Evolutionary conservation across 306 rosid species (phyloP).

Genomic region (Cicer yamashitae): DNA sequence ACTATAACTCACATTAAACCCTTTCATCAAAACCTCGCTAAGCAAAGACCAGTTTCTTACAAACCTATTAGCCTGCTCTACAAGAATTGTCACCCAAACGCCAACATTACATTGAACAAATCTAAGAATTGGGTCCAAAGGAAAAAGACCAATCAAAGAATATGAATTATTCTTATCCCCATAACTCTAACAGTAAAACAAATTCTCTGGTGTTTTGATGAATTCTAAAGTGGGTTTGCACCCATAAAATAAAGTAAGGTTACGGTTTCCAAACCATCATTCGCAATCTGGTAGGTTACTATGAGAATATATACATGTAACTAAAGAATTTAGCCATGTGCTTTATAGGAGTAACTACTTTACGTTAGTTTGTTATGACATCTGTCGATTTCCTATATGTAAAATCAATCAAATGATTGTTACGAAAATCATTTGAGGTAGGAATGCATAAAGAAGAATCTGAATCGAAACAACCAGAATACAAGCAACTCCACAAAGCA

Average conservation of each 20-base stretch:
- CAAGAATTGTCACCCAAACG: constrained; percentile 53
- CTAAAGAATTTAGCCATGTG: too few species aligned
- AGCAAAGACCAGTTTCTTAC: constrained; percentile 45
- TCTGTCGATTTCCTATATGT: too few species aligned
- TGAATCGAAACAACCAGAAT: constrained; percentile 24
- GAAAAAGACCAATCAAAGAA: constrained; percentile 57
- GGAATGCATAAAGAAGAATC: constrained; percentile 18
- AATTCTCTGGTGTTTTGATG: neutral
- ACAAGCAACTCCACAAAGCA: constrained; percentile 15
- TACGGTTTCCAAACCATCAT: constrained; percentile 38
- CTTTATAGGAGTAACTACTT: too few species aligned
- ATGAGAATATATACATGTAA: too few species aligned
- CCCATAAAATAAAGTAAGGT: constrained; percentile 55
- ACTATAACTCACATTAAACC: constrained; percentile 58
- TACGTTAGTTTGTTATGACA: too few species aligned
- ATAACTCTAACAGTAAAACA: constrained; percentile 45
- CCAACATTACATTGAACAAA: constrained; percentile 36
- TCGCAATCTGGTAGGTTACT: too few species aligned
- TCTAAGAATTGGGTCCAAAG: constrained; percentile 51
- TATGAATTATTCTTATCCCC: constrained; percentile 46
- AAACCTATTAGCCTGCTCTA: constrained; percentile 38
- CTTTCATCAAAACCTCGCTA: constrained; percentile 56
- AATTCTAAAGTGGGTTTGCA: constrained; percentile 21
- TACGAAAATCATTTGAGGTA: neutral
- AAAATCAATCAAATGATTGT: too few species aligned